A percentile compares a stretch with the other conserved stretches of the same genome.
phyloP scores from a whole-genome alignment of 108 stramenopile species.

The Aurantiochytrium sp. region DNA sequence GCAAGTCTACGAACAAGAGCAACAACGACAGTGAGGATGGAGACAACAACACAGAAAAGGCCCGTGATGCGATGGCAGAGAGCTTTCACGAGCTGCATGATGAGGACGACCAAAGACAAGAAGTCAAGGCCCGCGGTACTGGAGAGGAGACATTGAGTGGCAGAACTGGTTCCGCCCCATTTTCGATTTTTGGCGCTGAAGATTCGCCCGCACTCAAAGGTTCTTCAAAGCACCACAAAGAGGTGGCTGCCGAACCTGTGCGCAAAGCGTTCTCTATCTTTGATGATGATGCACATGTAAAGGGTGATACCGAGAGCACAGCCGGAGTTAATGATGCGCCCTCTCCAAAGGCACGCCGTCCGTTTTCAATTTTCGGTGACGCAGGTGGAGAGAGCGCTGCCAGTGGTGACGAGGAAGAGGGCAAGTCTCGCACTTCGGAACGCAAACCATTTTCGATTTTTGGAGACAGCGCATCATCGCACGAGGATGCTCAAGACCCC shows the following conservation, averaged over 20 bases:
- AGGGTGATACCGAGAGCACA: not conserved
- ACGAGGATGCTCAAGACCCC: too few relatives aligned
- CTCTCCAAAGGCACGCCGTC: not conserved
- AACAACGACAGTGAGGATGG: not conserved
- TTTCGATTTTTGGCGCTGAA: not conserved
- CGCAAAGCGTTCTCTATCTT: not conserved
- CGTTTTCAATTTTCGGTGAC: not conserved
- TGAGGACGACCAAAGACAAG: not conserved
- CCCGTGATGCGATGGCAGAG: not conserved
- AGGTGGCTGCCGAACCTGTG: not conserved
- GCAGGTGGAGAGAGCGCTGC: not conserved
- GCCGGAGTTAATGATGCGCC: not conserved
- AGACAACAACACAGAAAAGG: not conserved
- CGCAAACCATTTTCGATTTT: not conserved
- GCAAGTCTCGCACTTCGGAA: too few relatives aligned
- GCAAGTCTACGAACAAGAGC: not conserved
- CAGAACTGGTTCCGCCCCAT: not conserved
- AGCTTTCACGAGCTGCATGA: not conserved
- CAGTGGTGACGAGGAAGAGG: too few relatives aligned
- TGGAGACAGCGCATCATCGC: not conserved
- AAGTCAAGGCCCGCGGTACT: too few relatives aligned
- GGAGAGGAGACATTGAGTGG: too few relatives aligned
- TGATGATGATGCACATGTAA: not conserved
- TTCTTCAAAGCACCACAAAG: not conserved
- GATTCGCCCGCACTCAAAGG: not conserved